Conservation (phyloP, 768 basidiomycete species). For the Tylopilus balloui region DNA sequence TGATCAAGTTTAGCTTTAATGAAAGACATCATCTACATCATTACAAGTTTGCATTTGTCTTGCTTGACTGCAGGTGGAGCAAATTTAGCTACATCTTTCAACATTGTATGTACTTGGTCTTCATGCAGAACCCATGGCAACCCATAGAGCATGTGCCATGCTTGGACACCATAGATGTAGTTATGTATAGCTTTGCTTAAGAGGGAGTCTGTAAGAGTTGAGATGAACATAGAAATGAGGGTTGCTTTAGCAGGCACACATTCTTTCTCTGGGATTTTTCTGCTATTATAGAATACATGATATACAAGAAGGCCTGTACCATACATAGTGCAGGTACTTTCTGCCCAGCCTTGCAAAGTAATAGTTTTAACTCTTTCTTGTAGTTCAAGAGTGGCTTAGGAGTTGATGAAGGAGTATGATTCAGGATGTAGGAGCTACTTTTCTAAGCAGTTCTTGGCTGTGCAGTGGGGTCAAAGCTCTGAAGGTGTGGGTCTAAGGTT, state of each 20-base stretch:
- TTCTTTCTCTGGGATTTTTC: background rate
- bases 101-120: background rate
- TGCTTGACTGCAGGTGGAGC: background rate
- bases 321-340: background rate
- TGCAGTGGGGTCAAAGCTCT: background rate
- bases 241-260: background rate
- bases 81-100: background rate
- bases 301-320: background rate
- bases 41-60: background rate
- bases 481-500: constrained; percentile 1
- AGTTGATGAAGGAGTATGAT: background rate
- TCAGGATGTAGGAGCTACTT: background rate
- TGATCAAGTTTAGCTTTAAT: background rate
- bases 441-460: background rate
- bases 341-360: background rate
- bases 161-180: background rate
- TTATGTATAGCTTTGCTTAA: background rate
- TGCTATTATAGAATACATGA: background rate
- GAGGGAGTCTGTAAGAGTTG: background rate
- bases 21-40: background rate
- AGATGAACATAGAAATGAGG: background rate
- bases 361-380: background rate
- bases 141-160: background rate
- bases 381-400: background rate
- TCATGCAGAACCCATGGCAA: background rate